Base-by-base conservation (phyloP, 306 rosid species). In the Sphenostylis stenocarpa region DNA sequence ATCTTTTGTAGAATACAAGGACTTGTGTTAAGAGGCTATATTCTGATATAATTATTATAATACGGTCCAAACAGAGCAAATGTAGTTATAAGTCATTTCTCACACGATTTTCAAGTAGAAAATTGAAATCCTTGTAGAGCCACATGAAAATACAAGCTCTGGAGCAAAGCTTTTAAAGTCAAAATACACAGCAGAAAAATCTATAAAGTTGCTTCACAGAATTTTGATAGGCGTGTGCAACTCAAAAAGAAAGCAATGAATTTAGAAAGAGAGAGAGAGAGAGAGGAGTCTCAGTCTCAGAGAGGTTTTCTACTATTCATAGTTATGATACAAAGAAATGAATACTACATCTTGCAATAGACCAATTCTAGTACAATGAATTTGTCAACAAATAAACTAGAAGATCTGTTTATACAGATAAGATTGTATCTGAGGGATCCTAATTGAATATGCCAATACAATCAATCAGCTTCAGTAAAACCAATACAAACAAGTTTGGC, bases 401-500 rank as follows among this genome's bases (percentile, higher is more conserved):
- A 7, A 2, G 21, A 13, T 23, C 56, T 49, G 24, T 49, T 49
- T 49, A 17, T 17, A 7, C 23, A 49, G 56, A 49, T 49, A 49
- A 17, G 24, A 17, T 49, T 48, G 55, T 17, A n/a, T 47, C 9
- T 48, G 19, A 3, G 0, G 1, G 53, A n/a, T 6, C 3, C 19
- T 48, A 14, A n/a, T 47, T 47, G 21, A 49, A n/a, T 49, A 49
- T 19, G 21, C 23, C 24, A 19, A 49, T 17, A 6, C 10, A 57
- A 58, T 58, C 65, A 58, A 28, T 58, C 65, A 58, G 15, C 31
- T 58, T 28, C 39, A 23, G 16, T 55, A 10, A 55, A 55, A 23
- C 12, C 0, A 55, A 21, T 21, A 82, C 92, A 90, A 88, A 86
- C 60, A 61, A 81, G 67, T n/a, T 62, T 73, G 87, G 85, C 55